Evolutionary conservation across 2,329 filamentous ascomycete genomes (phyloP).

Genomic region (Cercospora sp.): DNA sequence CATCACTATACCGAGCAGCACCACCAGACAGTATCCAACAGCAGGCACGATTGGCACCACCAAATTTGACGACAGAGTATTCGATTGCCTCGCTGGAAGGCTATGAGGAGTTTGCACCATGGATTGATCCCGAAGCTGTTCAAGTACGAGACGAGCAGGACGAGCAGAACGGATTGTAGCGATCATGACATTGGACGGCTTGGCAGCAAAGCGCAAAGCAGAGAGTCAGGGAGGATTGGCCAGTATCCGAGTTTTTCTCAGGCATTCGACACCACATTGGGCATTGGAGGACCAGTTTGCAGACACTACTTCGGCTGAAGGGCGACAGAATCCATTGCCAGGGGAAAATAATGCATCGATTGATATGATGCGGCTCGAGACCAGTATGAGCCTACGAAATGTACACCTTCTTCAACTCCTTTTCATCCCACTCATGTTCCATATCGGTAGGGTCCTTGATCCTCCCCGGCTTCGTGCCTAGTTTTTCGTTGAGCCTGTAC

Average conservation of each 20-base stretch:
- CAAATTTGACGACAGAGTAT: constrained; percentile 10
- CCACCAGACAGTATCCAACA: constrained; percentile 7
- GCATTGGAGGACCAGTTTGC: neutral
- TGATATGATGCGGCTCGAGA: constrained; percentile 9
- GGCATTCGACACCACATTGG: neutral
- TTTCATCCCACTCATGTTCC: constrained; percentile 59
- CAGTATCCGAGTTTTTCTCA: neutral
- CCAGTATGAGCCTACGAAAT: constrained; percentile 61
- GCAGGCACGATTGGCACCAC: neutral
- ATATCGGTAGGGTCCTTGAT: constrained; percentile 75
- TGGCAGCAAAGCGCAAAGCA: too few species aligned
- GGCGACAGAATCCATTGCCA: neutral
- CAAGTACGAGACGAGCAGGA: neutral
- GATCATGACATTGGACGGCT: neutral
- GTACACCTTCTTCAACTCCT: constrained; percentile 79
- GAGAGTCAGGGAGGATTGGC: neutral
- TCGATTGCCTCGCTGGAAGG: constrained; percentile 1
- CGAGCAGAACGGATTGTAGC: neutral
- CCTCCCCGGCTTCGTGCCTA: constrained; percentile 64
- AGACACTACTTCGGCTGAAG: neutral
- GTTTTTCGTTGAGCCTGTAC: constrained; percentile 74
- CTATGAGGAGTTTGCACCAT: constrained; percentile 3
- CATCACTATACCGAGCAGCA: constrained; percentile 8
- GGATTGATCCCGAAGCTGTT: neutral
- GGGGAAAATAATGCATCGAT: neutral